phyloP scores from a whole-genome alignment of 257 asterid species.

The Ajuga chamaepitys region DNA sequence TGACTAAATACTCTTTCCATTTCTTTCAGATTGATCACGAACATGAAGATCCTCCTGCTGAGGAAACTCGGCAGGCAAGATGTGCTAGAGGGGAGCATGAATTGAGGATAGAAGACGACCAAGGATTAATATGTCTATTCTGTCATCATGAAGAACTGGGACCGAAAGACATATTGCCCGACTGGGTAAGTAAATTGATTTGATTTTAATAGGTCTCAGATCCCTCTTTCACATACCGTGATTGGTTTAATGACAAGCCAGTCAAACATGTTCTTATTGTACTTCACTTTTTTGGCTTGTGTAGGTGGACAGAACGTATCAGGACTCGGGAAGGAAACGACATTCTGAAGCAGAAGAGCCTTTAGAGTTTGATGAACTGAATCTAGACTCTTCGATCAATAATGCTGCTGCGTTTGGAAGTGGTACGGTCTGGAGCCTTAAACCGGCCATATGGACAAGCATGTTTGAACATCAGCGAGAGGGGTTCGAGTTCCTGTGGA shows the following conservation, averaged over 20 bases:
- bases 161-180: slow-evolving; percentile 33
- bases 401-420: neutral
- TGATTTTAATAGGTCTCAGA: neutral
- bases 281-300: neutral
- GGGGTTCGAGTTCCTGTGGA: slow-evolving; percentile 65
- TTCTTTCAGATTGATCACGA: slow-evolving; percentile 19
- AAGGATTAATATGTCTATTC: slow-evolving; percentile 28
- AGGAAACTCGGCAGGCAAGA: slow-evolving; percentile 16
- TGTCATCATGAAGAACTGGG: slow-evolving; percentile 31
- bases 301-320: slow-evolving; percentile 19
- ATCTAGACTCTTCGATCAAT: neutral
- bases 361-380: slow-evolving; percentile 10
- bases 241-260: neutral
- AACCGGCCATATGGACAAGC: slow-evolving; percentile 24
- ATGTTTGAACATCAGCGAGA: slow-evolving; percentile 60
- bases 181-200: slow-evolving; percentile 37
- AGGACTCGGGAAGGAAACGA: slow-evolving; percentile 4
- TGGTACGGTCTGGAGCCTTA: slow-evolving; percentile 50
- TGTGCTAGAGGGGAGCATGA: slow-evolving; percentile 40
- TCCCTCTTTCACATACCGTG: neutral
- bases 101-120: slow-evolving; percentile 22
- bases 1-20: neutral
- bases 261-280: neutral
- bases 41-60: slow-evolving; percentile 1
- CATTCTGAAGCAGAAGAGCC: neutral